phyloP scores from a whole-genome alignment of 805 yeast species.

The Candida morakotiae region DNA sequence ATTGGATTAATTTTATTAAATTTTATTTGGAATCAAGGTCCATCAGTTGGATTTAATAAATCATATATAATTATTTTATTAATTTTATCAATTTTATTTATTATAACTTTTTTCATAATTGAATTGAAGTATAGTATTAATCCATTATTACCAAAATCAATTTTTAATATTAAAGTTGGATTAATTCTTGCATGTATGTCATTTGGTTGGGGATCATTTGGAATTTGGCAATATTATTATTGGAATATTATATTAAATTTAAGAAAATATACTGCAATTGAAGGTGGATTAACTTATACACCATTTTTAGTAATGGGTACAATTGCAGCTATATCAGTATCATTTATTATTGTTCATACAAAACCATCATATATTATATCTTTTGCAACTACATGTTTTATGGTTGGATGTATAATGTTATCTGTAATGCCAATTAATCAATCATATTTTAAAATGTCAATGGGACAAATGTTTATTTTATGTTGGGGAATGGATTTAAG shows the following conservation, averaged over 20 bases:
- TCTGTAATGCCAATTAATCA: conserved; percentile 57
- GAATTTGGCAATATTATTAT: conserved; percentile 66
- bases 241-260: conserved; percentile 49
- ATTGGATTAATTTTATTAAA: conserved; percentile 59
- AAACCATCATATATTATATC: conserved; percentile 50
- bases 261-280: conserved; percentile 38
- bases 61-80: conserved; percentile 57
- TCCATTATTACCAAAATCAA: conserved; percentile 54
- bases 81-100: conserved; percentile 44
- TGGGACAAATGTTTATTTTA: conserved; percentile 52
- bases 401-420: conserved; percentile 49
- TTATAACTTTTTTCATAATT: conserved; percentile 40
- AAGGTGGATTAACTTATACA: conserved; percentile 35
- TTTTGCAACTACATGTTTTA: conserved; percentile 50
- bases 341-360: conserved; percentile 40
- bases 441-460: conserved; percentile 52
- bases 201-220: conserved; percentile 77
- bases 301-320: conserved; percentile 52
- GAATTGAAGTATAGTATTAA: conserved; percentile 43
- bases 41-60: conserved; percentile 61
- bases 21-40: conserved; percentile 74
- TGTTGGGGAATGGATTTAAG: conserved; percentile 78
- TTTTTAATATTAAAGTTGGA: conserved; percentile 42
- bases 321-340: conserved; percentile 51
- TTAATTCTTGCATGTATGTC: conserved; percentile 49